These are phyloP conservation scores for Volvox reticuliferus DNA, from an alignment of 139 green algal species.

Conservation along the genomic window DNA sequence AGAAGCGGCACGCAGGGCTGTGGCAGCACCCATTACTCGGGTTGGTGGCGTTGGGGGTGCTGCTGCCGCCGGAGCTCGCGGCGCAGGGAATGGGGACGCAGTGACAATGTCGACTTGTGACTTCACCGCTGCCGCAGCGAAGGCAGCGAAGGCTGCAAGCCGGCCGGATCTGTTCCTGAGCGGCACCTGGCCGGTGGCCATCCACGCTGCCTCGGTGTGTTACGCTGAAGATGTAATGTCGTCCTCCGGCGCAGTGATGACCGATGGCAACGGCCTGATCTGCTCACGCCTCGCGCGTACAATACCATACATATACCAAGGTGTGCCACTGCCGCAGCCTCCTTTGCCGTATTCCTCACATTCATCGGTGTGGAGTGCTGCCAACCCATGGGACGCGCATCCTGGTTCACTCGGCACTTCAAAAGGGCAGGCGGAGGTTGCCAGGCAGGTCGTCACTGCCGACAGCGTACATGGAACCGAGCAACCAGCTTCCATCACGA, in stretches of 20 bases:
- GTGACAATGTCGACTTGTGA: background rate
- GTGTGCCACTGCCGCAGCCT: background rate
- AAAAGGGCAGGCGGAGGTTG: no score
- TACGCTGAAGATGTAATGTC: background rate
- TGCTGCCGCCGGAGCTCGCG: background rate
- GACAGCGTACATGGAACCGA: background rate
- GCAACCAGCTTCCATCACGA: background rate
- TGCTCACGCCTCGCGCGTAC: background rate
- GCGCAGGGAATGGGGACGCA: background rate
- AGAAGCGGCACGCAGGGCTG: background rate
- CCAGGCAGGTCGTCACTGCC: no score
- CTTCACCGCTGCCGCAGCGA: background rate
- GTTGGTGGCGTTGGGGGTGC: no score
- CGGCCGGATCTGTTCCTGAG: constrained; percentile 18
- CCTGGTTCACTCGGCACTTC: no score
- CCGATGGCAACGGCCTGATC: constrained; percentile 29
- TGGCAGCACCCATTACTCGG: no score
- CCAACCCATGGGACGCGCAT: background rate
- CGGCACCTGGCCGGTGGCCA: constrained; percentile 1
- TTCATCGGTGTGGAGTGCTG: background rate
- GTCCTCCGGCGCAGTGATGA: constrained; percentile 1
- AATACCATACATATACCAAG: background rate
- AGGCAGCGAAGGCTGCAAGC: constrained; percentile 17
- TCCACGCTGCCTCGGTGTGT: background rate
- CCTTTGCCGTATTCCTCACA: background rate